Evolutionary conservation across 371 early-diverging fungal species (phyloP).

Genomic region (Mortierella sp.): DNA sequence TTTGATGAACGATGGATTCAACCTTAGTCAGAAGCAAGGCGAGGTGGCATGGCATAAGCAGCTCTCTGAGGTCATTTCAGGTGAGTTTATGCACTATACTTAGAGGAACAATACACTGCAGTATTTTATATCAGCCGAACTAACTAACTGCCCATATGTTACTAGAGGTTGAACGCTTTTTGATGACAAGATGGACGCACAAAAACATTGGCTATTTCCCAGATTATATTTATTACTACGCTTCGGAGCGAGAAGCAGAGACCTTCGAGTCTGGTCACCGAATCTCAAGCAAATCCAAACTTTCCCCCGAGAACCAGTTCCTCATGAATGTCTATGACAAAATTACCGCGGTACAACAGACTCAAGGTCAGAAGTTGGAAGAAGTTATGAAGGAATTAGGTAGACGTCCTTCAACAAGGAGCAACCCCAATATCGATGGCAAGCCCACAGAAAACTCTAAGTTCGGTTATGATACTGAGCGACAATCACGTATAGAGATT

Average conservation of each 20-base stretch:
- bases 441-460: no score
- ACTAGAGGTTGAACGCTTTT: conserved; percentile 24
- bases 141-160: background rate
- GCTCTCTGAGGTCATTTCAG: conserved; percentile 43
- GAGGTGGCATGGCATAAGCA: conserved; percentile 38
- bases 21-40: conserved; percentile 27
- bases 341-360: no score
- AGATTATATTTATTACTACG: conserved; percentile 46
- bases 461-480: no score
- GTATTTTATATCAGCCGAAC: background rate
- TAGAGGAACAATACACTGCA: background rate
- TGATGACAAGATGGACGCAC: background rate
- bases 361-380: no score
- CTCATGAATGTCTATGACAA: conserved; percentile 12
- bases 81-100: background rate
- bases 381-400: no score
- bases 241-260: conserved; percentile 35
- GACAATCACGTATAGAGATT: no score
- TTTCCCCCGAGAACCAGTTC: conserved; percentile 43
- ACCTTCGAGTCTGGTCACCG: conserved; percentile 26
- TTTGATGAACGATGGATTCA: conserved; percentile 49
- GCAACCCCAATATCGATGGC: no score
- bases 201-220: conserved; percentile 37
- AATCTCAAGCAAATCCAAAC: conserved; percentile 28
- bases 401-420: no score